A percentile compares a stretch with the other conserved stretches of the same genome.
Evolutionary conservation across 2,329 filamentous ascomycete genomes (phyloP).

Genomic region (Fusarium nanum): DNA sequence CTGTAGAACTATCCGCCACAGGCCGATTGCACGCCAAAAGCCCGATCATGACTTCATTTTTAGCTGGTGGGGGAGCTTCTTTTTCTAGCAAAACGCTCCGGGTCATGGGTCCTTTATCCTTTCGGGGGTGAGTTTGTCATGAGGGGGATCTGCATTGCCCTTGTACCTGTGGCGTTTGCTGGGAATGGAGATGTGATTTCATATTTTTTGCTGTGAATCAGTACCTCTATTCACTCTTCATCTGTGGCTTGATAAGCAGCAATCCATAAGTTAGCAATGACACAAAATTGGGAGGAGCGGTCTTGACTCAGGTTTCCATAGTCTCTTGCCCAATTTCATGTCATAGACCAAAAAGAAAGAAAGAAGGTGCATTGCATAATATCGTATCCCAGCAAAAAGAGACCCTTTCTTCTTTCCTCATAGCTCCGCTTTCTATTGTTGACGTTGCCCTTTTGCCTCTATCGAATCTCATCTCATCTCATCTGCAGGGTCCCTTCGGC

Average conservation of each 20-base stretch:
- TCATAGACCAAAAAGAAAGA: conserved; percentile 1
- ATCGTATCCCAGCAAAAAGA: conserved; percentile 1
- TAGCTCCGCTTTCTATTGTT: conserved; percentile 17
- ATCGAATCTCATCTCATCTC: conserved; percentile 9
- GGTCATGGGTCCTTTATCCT: conserved; percentile 30
- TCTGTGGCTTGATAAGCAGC: conserved; percentile 27
- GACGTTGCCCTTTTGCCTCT: conserved; percentile 17
- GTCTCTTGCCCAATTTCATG: not conserved
- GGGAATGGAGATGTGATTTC: conserved; percentile 24
- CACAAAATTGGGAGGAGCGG: not conserved
- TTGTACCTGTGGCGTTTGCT: conserved; percentile 32
- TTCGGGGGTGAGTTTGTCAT: conserved; percentile 17
- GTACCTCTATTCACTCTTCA: not conserved
- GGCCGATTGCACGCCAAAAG: conserved; percentile 28
- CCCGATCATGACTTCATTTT: conserved; percentile 34
- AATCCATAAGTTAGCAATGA: not conserved
- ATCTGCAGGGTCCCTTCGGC: conserved; percentile 17
- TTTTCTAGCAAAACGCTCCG: conserved; percentile 19
- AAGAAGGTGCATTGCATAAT: not conserved
- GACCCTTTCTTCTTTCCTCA: not conserved
- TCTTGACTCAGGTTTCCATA: not conserved
- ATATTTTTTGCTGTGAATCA: conserved; percentile 5
- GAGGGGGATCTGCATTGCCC: conserved; percentile 34
- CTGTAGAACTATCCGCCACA: not conserved
- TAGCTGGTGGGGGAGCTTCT: conserved; percentile 13